Conservation (phyloP, 2,329 filamentous ascomycete species). For the Ascochyta lentis region DNA sequence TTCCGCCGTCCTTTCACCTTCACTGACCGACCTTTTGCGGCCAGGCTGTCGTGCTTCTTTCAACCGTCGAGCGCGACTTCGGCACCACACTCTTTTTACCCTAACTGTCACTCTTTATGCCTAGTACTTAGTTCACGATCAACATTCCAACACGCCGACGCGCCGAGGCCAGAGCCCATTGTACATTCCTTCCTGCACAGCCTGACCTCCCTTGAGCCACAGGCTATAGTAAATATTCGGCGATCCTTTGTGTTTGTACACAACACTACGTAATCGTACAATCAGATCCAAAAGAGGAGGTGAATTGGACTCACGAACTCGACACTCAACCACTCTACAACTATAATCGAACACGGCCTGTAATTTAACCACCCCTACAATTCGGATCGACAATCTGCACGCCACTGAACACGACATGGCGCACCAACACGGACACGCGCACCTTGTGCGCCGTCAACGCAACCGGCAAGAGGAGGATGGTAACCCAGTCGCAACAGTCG, state of each 20-base stretch:
- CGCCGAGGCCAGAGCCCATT: slow-evolving; percentile 20
- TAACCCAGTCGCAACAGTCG: slow-evolving; percentile 38
- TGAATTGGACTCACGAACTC: slow-evolving; percentile 9
- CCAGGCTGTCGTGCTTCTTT: slow-evolving; percentile 51
- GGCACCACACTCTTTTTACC: slow-evolving; percentile 46
- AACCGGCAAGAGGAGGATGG: slow-evolving; percentile 20
- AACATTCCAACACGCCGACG: slow-evolving; percentile 37
- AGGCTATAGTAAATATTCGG: slow-evolving; percentile 31
- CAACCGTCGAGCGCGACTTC: slow-evolving; percentile 46
- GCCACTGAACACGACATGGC: slow-evolving; percentile 22
- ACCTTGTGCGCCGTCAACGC: slow-evolving; percentile 41
- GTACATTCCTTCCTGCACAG: slow-evolving; percentile 41
- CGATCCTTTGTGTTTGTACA: slow-evolving; percentile 24
- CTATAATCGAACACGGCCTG: slow-evolving; percentile 4
- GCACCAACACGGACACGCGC: slow-evolving; percentile 35
- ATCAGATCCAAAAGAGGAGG: slow-evolving; percentile 20
- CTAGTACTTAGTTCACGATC: slow-evolving; percentile 35
- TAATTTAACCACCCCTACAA: slow-evolving; percentile 2
- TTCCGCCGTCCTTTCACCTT: slow-evolving; percentile 25
- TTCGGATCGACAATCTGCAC: neutral
- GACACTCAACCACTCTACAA: slow-evolving; percentile 7
- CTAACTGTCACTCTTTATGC: slow-evolving; percentile 42
- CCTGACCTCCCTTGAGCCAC: slow-evolving; percentile 33
- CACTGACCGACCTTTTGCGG: slow-evolving; percentile 35
- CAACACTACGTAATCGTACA: slow-evolving; percentile 34